Evolutionary conservation across 2,329 filamentous ascomycete genomes (phyloP).

Genomic region (Lithohypha guttulata): DNA sequence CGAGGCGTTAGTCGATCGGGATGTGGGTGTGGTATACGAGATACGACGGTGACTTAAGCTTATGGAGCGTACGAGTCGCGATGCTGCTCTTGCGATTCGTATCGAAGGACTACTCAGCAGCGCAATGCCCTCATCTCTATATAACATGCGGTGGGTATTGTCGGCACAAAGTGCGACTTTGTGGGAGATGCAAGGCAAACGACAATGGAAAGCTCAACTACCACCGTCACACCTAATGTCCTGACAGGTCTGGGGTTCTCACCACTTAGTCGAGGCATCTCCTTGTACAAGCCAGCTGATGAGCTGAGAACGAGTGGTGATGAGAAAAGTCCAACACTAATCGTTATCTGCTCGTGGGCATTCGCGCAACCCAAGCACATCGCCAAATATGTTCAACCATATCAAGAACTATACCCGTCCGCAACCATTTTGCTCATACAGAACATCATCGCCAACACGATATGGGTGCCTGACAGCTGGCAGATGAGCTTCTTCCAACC

Average conservation of each 20-base stretch:
- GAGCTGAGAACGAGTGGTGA: not conserved
- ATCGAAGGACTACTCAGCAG: too few relatives aligned
- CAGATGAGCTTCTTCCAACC: conserved; percentile 28
- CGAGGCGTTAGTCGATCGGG: too few relatives aligned
- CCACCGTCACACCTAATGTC: not conserved
- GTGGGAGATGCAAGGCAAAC: too few relatives aligned
- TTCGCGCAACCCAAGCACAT: conserved; percentile 41
- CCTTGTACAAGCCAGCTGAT: not conserved
- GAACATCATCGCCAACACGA: conserved; percentile 30
- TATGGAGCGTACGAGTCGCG: too few relatives aligned
- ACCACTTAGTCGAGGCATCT: conserved; percentile 3
- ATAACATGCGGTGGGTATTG: too few relatives aligned
- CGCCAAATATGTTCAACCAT: conserved; percentile 40
- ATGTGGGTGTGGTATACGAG: too few relatives aligned
- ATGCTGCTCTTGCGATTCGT: too few relatives aligned
- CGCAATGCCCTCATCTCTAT: too few relatives aligned
- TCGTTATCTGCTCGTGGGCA: conserved; percentile 43
- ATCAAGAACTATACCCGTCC: conserved; percentile 37
- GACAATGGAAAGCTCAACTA: conserved; percentile 2
- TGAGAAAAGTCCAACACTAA: conserved; percentile 31
- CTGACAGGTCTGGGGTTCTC: not conserved
- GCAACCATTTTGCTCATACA: conserved; percentile 40
- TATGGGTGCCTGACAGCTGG: conserved; percentile 25
- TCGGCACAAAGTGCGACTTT: too few relatives aligned
- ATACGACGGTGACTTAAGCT: too few relatives aligned